Percentiles rank a stretch among this genome's conserved stretches.
Evolutionary conservation across 176 grass and related monocot genomes (phyloP).

Genomic region (Zizania latifolia): DNA sequence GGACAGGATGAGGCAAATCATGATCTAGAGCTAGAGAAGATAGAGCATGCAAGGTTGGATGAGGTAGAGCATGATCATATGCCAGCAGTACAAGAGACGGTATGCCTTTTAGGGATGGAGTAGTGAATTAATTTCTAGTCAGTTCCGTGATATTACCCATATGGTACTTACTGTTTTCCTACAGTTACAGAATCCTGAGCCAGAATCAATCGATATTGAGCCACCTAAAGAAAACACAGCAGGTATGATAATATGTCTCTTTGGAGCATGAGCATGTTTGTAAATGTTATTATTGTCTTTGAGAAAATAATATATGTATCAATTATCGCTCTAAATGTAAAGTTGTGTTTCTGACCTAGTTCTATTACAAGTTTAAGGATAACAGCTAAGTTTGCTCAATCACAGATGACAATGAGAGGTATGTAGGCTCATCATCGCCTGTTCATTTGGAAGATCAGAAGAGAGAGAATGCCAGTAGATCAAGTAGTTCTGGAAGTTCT

Average conservation of each 20-base stretch:
- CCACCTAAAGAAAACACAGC: constrained; percentile 36
- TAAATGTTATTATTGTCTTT: neutral
- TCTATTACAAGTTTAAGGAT: constrained; percentile 11
- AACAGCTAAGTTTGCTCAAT: constrained; percentile 21
- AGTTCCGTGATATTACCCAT: neutral
- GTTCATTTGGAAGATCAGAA: constrained; percentile 50
- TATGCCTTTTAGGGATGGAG: constrained; percentile 23
- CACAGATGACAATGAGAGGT: constrained; percentile 55
- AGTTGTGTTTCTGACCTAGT: neutral
- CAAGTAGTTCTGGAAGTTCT: constrained; percentile 77
- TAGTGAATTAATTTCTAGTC: neutral
- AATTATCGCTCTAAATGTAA: constrained; percentile 6
- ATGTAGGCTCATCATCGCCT: constrained; percentile 46
- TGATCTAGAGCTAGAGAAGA: constrained; percentile 36
- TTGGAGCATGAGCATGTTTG: constrained; percentile 1
- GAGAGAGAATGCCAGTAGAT: constrained; percentile 42
- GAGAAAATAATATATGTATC: neutral
- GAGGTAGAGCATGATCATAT: constrained; percentile 33
- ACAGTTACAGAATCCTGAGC: constrained; percentile 35
- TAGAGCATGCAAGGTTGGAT: constrained; percentile 30
- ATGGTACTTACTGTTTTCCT: constrained; percentile 11
- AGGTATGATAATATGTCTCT: constrained; percentile 27
- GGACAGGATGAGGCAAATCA: constrained; percentile 41
- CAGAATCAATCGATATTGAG: constrained; percentile 45
- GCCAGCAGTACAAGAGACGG: constrained; percentile 35